phyloP scores from a whole-genome alignment of 768 basidiomycete species.

The Boletus fagicola region DNA sequence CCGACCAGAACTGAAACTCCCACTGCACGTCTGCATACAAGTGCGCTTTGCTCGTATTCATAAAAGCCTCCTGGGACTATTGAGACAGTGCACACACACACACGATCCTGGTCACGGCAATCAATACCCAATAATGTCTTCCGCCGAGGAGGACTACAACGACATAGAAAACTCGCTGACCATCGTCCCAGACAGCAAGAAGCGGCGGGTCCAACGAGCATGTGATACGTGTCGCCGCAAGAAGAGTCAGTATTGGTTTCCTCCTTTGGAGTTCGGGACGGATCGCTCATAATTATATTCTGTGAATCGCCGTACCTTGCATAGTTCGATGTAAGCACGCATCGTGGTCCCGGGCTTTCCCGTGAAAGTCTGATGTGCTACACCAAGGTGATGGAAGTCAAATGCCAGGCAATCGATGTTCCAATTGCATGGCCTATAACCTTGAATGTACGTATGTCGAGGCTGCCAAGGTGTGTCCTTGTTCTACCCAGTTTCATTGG shows the following conservation, averaged over 20 bases:
- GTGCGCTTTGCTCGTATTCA: background rate
- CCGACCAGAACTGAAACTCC: background rate
- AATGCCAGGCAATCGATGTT: constrained; percentile 52
- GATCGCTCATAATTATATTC: constrained; percentile 2
- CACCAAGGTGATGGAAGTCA: constrained; percentile 58
- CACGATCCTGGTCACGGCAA: background rate
- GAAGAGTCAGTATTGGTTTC: constrained; percentile 55
- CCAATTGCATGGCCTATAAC: constrained; percentile 51
- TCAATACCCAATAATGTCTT: constrained; percentile 39
- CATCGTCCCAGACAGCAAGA: constrained; percentile 48
- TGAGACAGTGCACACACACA: background rate
- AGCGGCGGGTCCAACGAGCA: constrained; percentile 70
- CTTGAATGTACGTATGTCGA: constrained; percentile 55
- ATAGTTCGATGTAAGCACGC: constrained; percentile 26
- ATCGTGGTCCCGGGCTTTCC: background rate
- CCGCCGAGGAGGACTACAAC: constrained; percentile 62
- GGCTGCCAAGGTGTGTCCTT: constrained; percentile 47
- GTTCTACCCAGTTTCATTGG: background rate
- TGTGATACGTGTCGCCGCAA: constrained; percentile 83
- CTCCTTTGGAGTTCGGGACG: background rate
- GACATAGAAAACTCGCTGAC: constrained; percentile 38
- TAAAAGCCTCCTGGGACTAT: background rate
- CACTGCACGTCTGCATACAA: background rate
- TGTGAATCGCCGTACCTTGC: background rate
- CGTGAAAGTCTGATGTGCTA: background rate